Conservation (phyloP, 2,329 filamentous ascomycete species). For the Penicillium sp. region DNA sequence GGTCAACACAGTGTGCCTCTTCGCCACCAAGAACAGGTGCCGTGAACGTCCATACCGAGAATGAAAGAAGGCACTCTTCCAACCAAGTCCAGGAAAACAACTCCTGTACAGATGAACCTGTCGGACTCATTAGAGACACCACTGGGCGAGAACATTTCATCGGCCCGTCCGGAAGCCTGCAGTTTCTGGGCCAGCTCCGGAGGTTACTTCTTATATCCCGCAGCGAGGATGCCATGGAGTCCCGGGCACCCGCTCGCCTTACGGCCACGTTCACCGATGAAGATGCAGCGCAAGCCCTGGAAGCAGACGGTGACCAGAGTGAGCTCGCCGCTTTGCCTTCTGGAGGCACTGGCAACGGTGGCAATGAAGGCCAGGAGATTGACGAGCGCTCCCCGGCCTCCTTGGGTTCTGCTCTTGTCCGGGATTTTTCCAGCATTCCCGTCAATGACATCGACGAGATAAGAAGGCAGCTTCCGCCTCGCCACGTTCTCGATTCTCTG, state of each 20-base stretch:
- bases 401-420: conserved; percentile 4
- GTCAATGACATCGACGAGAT: conserved; percentile 5
- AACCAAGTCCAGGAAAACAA: conserved; percentile 1
- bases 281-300: conserved; percentile 8
- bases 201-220: conserved; percentile 6
- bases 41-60: not conserved
- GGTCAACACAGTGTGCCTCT: not conserved
- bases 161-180: conserved; percentile 40
- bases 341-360: not conserved
- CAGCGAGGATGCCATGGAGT: not conserved
- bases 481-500: conserved; percentile 30
- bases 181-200: conserved; percentile 39
- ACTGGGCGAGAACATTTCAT: conserved; percentile 41
- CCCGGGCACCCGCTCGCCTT: not conserved
- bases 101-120: conserved; percentile 2
- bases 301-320: conserved; percentile 2
- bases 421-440: conserved; percentile 4
- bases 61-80: conserved; percentile 1
- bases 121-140: conserved; percentile 33
- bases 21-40: not conserved
- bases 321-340: conserved; percentile 1
- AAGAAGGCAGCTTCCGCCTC: conserved; percentile 11
- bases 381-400: conserved; percentile 4
- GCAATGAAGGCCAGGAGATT: conserved; percentile 1
- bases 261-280: conserved; percentile 7